phyloP scores from a whole-genome alignment of 148 eudicot genomes.

The Hydrangea macrophylla region DNA sequence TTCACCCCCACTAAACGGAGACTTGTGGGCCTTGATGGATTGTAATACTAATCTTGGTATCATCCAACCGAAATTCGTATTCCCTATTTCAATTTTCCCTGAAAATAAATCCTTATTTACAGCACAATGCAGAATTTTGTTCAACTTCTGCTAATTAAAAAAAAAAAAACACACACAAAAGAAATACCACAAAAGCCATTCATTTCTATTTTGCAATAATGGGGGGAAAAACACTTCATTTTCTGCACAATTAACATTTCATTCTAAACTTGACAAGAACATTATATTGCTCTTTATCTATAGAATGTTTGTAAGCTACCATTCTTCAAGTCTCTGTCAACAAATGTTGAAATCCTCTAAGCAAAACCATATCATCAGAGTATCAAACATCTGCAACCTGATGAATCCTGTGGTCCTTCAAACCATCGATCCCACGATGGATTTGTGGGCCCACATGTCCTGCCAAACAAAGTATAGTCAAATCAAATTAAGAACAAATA shows the following conservation, averaged over 20 bases:
- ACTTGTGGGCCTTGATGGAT: no score
- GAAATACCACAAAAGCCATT: no score
- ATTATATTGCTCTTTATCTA: slow-evolving; percentile 10
- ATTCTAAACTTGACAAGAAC: background rate
- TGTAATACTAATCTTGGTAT: no score
- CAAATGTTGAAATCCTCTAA: background rate
- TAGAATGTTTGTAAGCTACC: background rate
- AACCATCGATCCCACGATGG: slow-evolving; percentile 91
- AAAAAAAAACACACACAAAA: no score
- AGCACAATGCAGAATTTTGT: no score
- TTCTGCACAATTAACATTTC: slow-evolving; percentile 19
- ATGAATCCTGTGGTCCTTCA: slow-evolving; percentile 66
- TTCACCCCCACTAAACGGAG: no score
- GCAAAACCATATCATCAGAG: slow-evolving; percentile 27
- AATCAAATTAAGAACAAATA: background rate
- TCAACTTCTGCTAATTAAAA: no score
- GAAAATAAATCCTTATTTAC: no score
- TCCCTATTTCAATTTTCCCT: no score
- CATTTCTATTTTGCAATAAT: no score
- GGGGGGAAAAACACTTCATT: slow-evolving; percentile 9
- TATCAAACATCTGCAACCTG: slow-evolving; percentile 72
- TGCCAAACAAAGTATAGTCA: slow-evolving; percentile 10
- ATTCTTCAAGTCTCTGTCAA: background rate
- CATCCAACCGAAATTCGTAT: no score
- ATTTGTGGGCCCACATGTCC: slow-evolving; percentile 59